Conservation (phyloP, 768 basidiomycete genomes). For the Suillus luteus region DNA sequence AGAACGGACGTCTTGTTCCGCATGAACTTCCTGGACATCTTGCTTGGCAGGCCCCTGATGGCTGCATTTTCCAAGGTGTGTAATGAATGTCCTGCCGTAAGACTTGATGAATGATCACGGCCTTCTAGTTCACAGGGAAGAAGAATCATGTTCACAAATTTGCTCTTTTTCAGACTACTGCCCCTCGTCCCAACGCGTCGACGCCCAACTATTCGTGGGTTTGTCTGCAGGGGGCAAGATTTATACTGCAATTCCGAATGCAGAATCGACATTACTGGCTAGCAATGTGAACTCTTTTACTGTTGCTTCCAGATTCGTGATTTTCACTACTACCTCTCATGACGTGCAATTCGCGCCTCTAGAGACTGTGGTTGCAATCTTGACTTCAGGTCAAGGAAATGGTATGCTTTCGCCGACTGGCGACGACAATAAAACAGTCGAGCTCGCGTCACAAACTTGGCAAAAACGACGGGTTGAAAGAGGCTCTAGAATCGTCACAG, state of each 20-base stretch:
- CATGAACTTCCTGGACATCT: constrained; percentile 19
- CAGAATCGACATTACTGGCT: constrained; percentile 40
- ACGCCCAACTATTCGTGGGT: constrained; percentile 53
- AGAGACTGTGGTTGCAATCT: constrained; percentile 5
- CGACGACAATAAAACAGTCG: constrained; percentile 25
- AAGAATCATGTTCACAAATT: constrained; percentile 22
- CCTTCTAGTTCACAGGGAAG: constrained; percentile 16
- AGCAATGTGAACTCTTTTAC: constrained; percentile 72
- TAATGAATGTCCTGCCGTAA: background rate
- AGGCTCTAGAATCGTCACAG: constrained; percentile 86
- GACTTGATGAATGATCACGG: constrained; percentile 11
- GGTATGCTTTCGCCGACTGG: constrained; percentile 27
- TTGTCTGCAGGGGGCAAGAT: constrained; percentile 68
- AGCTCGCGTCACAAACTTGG: constrained; percentile 41
- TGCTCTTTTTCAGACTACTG: constrained; percentile 64
- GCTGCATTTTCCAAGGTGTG: constrained; percentile 51
- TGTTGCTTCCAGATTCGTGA: constrained; percentile 71
- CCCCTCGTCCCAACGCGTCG: constrained; percentile 40
- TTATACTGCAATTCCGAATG: constrained; percentile 43
- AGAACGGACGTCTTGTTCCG: constrained; percentile 52
- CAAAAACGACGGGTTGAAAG: constrained; percentile 84
- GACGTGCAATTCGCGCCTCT: constrained; percentile 76
- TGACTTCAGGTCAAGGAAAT: constrained; percentile 16
- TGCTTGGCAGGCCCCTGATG: constrained; percentile 47
- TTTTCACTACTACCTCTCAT: constrained; percentile 84